Percentiles rank a stretch among this genome's conserved stretches.
These are phyloP conservation scores for Chaetomiaceae sp. DNA, from an alignment of 2,329 filamentous ascomycete genomes.

Conservation along the genomic window DNA sequence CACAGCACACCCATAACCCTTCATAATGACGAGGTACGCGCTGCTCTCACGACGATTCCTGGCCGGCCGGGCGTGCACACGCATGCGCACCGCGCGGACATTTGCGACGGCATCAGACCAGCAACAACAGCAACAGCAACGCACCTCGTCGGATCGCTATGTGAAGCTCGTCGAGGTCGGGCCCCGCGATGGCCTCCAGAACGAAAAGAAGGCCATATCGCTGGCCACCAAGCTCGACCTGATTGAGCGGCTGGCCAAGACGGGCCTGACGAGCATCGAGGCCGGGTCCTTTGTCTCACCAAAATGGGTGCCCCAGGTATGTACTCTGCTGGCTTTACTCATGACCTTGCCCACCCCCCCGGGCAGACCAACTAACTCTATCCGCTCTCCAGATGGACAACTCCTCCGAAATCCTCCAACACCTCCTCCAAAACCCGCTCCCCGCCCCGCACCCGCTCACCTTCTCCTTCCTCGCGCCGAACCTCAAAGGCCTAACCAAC, in stretches of 20 bases:
- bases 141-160: constrained; percentile 35
- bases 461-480: constrained; percentile 79
- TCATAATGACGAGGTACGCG: constrained; percentile 24
- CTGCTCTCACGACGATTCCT: constrained; percentile 18
- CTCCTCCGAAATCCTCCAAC: constrained; percentile 67
- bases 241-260: constrained; percentile 62
- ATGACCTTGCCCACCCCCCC: too few relatives aligned
- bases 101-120: constrained; percentile 18
- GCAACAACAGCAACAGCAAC: constrained; percentile 13
- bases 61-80: constrained; percentile 6
- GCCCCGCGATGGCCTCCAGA: constrained; percentile 81
- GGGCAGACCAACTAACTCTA: too few relatives aligned
- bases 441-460: constrained; percentile 53
- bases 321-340: not conserved
- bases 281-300: constrained; percentile 78
- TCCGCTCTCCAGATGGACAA: constrained; percentile 25
- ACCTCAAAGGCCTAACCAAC: constrained; percentile 65
- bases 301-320: constrained; percentile 77
- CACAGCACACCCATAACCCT: too few relatives aligned
- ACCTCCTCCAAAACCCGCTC: constrained; percentile 57
- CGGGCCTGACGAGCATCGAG: constrained; percentile 70
- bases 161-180: constrained; percentile 76
- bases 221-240: constrained; percentile 71
- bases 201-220: constrained; percentile 68
- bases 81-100: constrained; percentile 8